Evolutionary conservation across 1,139 yeast species (phyloP).

Genomic region (Debaryomyces udenii): DNA sequence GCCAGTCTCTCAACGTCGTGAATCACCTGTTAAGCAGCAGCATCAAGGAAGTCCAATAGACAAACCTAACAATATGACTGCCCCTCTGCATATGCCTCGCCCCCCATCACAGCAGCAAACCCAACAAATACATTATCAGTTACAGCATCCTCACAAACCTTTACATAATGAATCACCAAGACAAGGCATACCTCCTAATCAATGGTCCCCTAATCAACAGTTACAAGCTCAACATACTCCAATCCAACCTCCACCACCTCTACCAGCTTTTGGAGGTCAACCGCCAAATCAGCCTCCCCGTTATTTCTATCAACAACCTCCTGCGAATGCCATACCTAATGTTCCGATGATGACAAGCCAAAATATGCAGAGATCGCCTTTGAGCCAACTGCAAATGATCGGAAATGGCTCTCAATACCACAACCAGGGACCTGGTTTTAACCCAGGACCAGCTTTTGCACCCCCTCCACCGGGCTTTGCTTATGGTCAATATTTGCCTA

Average conservation of each 20-base stretch:
- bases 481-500: constrained; percentile 40
- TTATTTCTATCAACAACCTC: constrained; percentile 18
- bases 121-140: constrained; percentile 15
- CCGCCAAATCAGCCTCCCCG: constrained; percentile 17
- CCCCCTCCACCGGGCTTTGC: constrained; percentile 39
- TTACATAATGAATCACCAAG: constrained; percentile 25
- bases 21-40: neutral
- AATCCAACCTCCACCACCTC: constrained; percentile 20
- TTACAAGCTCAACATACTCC: constrained; percentile 18
- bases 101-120: constrained; percentile 14
- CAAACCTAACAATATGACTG: neutral
- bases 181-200: constrained; percentile 27
- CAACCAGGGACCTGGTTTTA: constrained; percentile 16
- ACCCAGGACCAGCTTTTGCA: constrained; percentile 20
- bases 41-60: constrained; percentile 2
- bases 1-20: constrained; percentile 5
- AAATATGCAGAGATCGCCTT: constrained; percentile 25
- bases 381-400: constrained; percentile 26
- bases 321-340: constrained; percentile 7
- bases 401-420: constrained; percentile 26
- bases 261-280: constrained; percentile 7
- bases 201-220: constrained; percentile 29
- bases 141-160: constrained; percentile 12
- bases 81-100: constrained; percentile 8
- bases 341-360: constrained; percentile 13